Evolutionary conservation across 169 alveolate species (phyloP), one percentile per base, ranked within the genome.

Genomic region (Plasmodium vivax): DNA sequence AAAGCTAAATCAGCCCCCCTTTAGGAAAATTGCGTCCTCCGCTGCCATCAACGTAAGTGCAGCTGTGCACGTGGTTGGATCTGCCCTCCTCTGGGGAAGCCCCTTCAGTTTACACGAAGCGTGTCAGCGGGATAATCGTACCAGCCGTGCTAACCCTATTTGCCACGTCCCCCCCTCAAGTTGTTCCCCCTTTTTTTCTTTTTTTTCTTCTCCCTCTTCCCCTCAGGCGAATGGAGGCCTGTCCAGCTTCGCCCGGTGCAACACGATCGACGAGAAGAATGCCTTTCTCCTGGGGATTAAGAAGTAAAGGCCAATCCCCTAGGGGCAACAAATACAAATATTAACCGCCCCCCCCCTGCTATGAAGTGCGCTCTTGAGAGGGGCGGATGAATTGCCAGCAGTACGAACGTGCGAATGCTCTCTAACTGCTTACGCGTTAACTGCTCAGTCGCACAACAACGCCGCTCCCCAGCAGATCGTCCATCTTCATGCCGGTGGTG

Each of bases 31-130:
- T 34, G 94, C 94, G 3, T 88, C 94, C 43, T 79, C 94, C 4
- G 94, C 94, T 9, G 94, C 94, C 32, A 79, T 81, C 19, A 88
- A 88, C 38, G 94, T 87, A 87, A 87, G 30, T 83, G 27, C n/a
- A 43, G 34, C 27, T 62, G 36, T 62, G 36, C 36, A 62, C 16
- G 36, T 62, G 36, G 12, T 23, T 62, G 16, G 8, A 62, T 62
- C 58, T 2, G 58, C 58, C 12, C 58, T 47, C 12, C 19, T 47
- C 58, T 47, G 58, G 58, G 30, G 77, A 7, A 62, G 30, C 36
- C 16, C 36, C 77, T 62, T 19, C 77, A 62, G 12, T 7, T 23
- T 23, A 8, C 36, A 62, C 10, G 77, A 62, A 62, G 23, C 30
- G 16, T 62, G 36, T 62, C 14, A n/a, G 36, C n/a, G 14, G 58